phyloP scores from a whole-genome alignment of 495 filamentous ascomycete species.

The Aspergillus ostianus region DNA sequence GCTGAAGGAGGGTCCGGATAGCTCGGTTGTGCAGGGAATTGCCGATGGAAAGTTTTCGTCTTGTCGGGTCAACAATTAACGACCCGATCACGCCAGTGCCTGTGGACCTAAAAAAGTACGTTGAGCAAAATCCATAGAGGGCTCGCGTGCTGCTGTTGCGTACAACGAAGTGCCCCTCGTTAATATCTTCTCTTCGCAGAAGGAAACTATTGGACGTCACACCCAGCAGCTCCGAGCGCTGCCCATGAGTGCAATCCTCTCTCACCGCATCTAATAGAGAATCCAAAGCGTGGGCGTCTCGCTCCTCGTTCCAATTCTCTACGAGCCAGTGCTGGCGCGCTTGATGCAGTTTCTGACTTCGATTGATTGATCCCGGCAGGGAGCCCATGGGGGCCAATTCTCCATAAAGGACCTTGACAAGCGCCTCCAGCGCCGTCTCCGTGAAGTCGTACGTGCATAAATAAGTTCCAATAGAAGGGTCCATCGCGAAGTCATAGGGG shows the following conservation, averaged over 20 bases:
- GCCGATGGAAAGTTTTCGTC: slow-evolving; percentile 82
- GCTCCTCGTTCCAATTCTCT: slow-evolving; percentile 74
- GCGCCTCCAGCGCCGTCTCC: slow-evolving; percentile 77
- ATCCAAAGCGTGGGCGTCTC: slow-evolving; percentile 68
- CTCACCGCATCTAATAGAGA: slow-evolving; percentile 63
- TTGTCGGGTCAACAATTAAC: slow-evolving; percentile 77
- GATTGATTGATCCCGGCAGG: slow-evolving; percentile 76
- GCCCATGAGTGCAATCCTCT: slow-evolving; percentile 53
- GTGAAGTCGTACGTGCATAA: slow-evolving; percentile 94
- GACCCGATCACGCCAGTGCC: slow-evolving; percentile 75
- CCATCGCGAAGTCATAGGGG: slow-evolving; percentile 94
- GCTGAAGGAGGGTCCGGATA: slow-evolving; percentile 66
- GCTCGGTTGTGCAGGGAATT: slow-evolving; percentile 80
- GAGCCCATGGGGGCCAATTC: slow-evolving; percentile 69
- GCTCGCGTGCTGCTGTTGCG: slow-evolving; percentile 86
- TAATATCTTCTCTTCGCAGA: slow-evolving; percentile 61
- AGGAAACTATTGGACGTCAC: slow-evolving; percentile 76
- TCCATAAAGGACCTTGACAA: slow-evolving; percentile 79
- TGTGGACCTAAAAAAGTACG: slow-evolving; percentile 70
- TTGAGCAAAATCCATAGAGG: slow-evolving; percentile 85
- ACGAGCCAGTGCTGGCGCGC: slow-evolving; percentile 88
- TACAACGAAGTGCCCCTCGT: slow-evolving; percentile 84
- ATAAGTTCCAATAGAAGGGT: slow-evolving; percentile 80
- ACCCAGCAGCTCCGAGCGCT: slow-evolving; percentile 58
- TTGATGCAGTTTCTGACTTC: slow-evolving; percentile 77